A percentile compares a stretch with the other conserved stretches of the same genome.
phyloP scores from a whole-genome alignment of 1,139 yeast genomes.

The Saccharomyces pastorianus region DNA sequence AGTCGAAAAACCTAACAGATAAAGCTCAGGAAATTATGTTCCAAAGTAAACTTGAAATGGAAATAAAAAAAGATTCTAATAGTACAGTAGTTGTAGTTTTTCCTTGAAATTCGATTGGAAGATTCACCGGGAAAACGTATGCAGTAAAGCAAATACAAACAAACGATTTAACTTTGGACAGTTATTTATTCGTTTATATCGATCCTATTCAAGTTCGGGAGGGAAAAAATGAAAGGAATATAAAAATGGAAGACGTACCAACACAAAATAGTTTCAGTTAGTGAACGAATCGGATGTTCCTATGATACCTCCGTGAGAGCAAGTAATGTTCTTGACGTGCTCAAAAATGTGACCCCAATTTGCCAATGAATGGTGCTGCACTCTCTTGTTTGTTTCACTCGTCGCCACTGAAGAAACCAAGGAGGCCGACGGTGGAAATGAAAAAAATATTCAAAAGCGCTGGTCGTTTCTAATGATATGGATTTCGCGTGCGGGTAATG shows the following conservation, averaged over 20 bases:
- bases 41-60: not conserved
- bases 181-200: not conserved
- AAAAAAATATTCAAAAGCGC: not conserved
- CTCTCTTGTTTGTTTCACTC: not conserved
- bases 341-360: not conserved
- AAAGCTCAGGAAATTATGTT: not conserved
- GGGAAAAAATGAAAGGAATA: not conserved
- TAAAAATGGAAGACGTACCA: not conserved
- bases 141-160: not conserved
- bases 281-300: not conserved
- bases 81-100: conserved; percentile 1
- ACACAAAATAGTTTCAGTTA: not conserved
- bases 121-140: not conserved
- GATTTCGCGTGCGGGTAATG: no score
- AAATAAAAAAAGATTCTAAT: not conserved
- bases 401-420: not conserved
- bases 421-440: not conserved
- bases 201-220: not conserved
- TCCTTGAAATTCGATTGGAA: not conserved
- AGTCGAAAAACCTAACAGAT: not conserved
- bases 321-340: not conserved
- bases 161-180: not conserved
- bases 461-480: not conserved
- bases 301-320: not conserved
- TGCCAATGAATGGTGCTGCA: not conserved